phyloP scores from a whole-genome alignment of 495 filamentous ascomycete genomes.

The Aspergillus cristatus region DNA sequence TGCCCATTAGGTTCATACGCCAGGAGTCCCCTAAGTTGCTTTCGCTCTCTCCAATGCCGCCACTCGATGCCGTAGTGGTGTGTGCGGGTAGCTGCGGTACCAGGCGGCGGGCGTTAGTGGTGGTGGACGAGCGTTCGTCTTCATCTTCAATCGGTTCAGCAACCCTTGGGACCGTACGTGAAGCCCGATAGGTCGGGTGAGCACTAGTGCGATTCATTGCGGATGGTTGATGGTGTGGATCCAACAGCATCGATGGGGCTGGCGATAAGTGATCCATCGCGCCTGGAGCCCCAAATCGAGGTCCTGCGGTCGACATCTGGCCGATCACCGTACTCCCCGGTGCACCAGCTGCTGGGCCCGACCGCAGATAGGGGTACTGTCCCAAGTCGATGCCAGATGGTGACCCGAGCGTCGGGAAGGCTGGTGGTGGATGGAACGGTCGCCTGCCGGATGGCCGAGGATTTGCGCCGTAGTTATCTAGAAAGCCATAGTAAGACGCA shows the following conservation, averaged over 20 bases:
- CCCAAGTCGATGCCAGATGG: slow-evolving; percentile 44
- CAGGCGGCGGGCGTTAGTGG: slow-evolving; percentile 16
- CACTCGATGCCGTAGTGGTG: slow-evolving; percentile 29
- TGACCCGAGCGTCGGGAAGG: slow-evolving; percentile 62
- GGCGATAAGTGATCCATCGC: slow-evolving; percentile 26
- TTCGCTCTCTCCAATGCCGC: slow-evolving; percentile 35
- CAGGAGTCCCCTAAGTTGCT: slow-evolving; percentile 58
- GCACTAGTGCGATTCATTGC: slow-evolving; percentile 25
- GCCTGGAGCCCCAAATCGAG: slow-evolving; percentile 20
- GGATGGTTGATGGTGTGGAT: slow-evolving; percentile 79
- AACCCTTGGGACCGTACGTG: slow-evolving; percentile 24
- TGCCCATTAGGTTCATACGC: slow-evolving; percentile 46
- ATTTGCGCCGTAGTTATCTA: slow-evolving; percentile 77
- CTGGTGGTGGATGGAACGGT: slow-evolving; percentile 68
- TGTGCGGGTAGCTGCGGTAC: slow-evolving; percentile 16
- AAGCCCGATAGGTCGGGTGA: slow-evolving; percentile 43
- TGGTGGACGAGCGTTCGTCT: slow-evolving; percentile 25
- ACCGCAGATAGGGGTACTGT: no score
- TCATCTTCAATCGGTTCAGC: slow-evolving; percentile 35
- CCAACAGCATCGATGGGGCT: slow-evolving; percentile 61
- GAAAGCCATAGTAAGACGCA: slow-evolving; percentile 84
- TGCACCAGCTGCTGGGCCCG: no score
- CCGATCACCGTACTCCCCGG: no score
- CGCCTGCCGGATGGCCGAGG: slow-evolving; percentile 41
- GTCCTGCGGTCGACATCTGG: background rate